These are phyloP conservation scores for Backusella australiensis DNA, from an alignment of 192 early-diverging fungal genomes.

Conservation along the genomic window DNA sequence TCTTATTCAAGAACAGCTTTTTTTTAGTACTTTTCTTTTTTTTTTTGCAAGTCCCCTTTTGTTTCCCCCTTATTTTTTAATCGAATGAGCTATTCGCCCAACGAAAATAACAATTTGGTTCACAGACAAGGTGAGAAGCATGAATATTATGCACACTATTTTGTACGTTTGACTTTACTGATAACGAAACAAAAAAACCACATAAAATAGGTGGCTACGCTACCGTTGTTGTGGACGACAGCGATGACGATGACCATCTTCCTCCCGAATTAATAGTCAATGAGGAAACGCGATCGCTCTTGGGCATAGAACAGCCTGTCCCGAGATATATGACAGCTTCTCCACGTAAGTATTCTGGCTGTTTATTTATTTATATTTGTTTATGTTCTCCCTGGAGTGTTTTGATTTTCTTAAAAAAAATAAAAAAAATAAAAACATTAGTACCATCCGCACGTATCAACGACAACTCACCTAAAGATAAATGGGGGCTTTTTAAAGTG, in stretches of 20 bases:
- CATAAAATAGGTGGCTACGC: not conserved
- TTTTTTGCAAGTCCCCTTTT: not conserved
- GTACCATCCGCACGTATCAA: constrained; percentile 24
- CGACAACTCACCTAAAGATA: constrained; percentile 27
- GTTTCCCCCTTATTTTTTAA: not conserved
- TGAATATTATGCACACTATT: not conserved
- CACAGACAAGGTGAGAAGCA: not conserved
- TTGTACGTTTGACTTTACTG: not conserved
- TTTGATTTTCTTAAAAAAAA: not conserved
- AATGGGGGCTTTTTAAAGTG: constrained; percentile 46
- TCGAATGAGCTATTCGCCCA: constrained; percentile 1
- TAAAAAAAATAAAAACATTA: not conserved
- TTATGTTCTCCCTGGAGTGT: not conserved
- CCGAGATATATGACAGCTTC: constrained; percentile 32
- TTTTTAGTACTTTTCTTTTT: not conserved
- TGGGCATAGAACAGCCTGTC: constrained; percentile 9
- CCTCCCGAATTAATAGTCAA: constrained; percentile 13
- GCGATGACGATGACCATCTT: constrained; percentile 22
- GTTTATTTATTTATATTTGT: not conserved
- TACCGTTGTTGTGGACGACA: constrained; percentile 10
- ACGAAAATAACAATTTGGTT: constrained; percentile 4
- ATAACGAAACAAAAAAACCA: too few relatives aligned
- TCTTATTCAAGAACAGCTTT: not conserved
- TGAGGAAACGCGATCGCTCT: not conserved
- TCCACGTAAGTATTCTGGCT: constrained; percentile 14